Base-by-base conservation (phyloP, 2,329 filamentous ascomycete genomes). In the Pseudogymnoascus sp. region DNA sequence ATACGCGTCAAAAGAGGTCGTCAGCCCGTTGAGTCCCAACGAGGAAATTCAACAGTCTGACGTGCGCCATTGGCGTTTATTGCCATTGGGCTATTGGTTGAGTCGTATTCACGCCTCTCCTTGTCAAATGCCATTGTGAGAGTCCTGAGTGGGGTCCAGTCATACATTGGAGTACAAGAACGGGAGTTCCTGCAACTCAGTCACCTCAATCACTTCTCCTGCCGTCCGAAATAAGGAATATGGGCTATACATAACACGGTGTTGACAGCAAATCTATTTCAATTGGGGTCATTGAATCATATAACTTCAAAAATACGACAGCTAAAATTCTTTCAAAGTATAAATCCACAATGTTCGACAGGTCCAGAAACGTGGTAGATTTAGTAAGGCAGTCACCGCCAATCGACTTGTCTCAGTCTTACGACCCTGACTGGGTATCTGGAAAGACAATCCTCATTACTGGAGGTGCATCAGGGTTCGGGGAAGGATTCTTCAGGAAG, bases 391-490 rank as follows among this genome's bases (percentile, higher is more conserved):
- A 73, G 53, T 74, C 72, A 1, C 64, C 64, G 10, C 80, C 81
- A 7, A 69, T 84, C 61, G 80, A 84, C 67, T 70, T 76, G 29
- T 74, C 72, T 13, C 69, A 71, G 35, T 75, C 78, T 1, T 82
- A 79, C 69, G 76, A 81, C 66, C 67, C 74, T 1, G 68, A 74
- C 6, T 78, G 75, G 64, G 75, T 86, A 35, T 74, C 74, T 6
- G 78, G 75, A 67, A 87, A 86, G 71, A 84, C 80, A 0, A 81
- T 88, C 61, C 69, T 88, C 64, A 82, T 88, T 67, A 88, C 86
- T 0, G 86, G 86, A 53, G 86, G 83, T 29, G 84, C 86, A 21
- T 84, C 82, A 63, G 84, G 84, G 6, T 78, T 87, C 65, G 85
- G 85, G 2, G 80, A 81, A 10, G 78, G 77, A 19, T 82, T 86